phyloP scores from a whole-genome alignment of 495 filamentous ascomycete genomes.

The Cercophora scortea region DNA sequence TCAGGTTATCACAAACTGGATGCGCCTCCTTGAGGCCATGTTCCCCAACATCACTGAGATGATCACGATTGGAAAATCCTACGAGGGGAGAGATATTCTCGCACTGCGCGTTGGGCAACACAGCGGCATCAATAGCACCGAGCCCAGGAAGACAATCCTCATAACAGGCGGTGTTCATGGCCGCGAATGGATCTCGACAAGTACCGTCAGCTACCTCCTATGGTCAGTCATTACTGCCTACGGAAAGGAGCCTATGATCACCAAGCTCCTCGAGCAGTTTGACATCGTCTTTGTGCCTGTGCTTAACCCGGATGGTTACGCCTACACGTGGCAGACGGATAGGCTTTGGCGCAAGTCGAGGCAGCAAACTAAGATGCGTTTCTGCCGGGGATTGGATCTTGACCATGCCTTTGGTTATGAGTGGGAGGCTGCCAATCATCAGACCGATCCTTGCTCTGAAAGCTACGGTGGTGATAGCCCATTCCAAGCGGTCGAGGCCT shows the following conservation, averaged over 20 bases:
- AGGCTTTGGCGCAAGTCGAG: constrained; percentile 94
- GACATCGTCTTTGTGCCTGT: constrained; percentile 85
- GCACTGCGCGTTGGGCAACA: constrained; percentile 71
- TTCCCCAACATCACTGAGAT: constrained; percentile 71
- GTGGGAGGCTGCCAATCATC: constrained; percentile 63
- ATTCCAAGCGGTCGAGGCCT: constrained; percentile 78
- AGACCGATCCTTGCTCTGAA: constrained; percentile 83
- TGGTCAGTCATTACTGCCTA: constrained; percentile 83
- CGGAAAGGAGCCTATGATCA: constrained; percentile 58
- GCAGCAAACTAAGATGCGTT: constrained; percentile 71
- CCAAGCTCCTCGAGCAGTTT: constrained; percentile 68
- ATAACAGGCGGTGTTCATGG: constrained; percentile 82
- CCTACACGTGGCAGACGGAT: constrained; percentile 86
- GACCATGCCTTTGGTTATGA: constrained; percentile 79
- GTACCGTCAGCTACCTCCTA: constrained; percentile 82
- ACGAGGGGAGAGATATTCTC: constrained; percentile 78
- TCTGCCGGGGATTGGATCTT: constrained; percentile 83
- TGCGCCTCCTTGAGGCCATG: constrained; percentile 80
- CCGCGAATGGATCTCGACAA: constrained; percentile 92
- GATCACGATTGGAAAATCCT: constrained; percentile 69
- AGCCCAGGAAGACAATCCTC: constrained; percentile 63
- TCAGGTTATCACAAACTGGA: constrained; percentile 58
- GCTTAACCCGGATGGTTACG: constrained; percentile 88
- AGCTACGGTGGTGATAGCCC: constrained; percentile 77
- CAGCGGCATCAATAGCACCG: constrained; percentile 29